These are phyloP conservation scores for Berkeleyomyces basicola DNA, from an alignment of 2,329 filamentous ascomycete species.

Conservation along the genomic window DNA sequence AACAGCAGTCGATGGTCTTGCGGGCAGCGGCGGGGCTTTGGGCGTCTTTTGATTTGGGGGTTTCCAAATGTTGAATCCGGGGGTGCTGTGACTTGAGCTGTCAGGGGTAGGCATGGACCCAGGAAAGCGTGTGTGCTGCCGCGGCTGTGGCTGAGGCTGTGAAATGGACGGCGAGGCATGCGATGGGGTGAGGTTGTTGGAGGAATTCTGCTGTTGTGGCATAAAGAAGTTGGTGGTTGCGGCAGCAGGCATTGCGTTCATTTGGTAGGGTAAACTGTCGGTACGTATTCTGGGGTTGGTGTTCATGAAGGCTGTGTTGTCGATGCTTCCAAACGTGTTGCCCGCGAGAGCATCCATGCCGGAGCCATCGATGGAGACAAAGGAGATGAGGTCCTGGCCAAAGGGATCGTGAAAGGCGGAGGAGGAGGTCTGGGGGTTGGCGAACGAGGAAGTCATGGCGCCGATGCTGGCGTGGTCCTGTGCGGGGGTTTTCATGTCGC, in stretches of 20 bases:
- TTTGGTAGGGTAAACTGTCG: slow-evolving; percentile 1
- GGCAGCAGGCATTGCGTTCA: background rate
- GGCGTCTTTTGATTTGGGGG: slow-evolving; percentile 25
- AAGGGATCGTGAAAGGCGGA: background rate
- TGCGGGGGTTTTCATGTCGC: background rate
- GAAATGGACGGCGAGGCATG: slow-evolving; percentile 5
- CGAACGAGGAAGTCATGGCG: background rate
- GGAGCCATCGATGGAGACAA: background rate
- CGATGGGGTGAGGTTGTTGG: background rate
- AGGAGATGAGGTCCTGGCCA: slow-evolving; percentile 4
- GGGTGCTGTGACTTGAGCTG: background rate
- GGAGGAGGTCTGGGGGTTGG: background rate
- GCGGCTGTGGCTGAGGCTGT: slow-evolving; percentile 4
- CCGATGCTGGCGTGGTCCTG: background rate
- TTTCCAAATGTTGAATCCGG: slow-evolving; percentile 20
- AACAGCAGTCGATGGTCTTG: slow-evolving; percentile 14
- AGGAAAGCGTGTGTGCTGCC: background rate
- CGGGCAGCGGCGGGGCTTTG: slow-evolving; percentile 21
- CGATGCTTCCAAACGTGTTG: background rate
- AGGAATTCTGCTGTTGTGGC: slow-evolving; percentile 5
- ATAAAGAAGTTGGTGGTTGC: slow-evolving; percentile 5
- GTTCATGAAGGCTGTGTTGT: background rate
- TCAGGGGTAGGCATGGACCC: background rate
- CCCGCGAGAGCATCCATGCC: background rate
- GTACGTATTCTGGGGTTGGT: background rate